Conservation (phyloP, 192 early-diverging fungal species). For the Diversispora eburnea region DNA sequence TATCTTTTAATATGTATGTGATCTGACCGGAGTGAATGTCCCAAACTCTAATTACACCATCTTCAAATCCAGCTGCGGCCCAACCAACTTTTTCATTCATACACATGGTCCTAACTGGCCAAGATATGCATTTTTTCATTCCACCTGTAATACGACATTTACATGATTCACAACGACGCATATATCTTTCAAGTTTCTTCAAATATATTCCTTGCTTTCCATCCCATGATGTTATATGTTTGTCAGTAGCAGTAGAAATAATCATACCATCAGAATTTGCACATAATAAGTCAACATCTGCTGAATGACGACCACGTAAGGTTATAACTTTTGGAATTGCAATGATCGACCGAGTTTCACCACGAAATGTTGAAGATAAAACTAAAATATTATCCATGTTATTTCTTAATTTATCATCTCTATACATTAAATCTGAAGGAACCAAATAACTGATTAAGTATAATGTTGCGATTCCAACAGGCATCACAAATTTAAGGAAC, state of each 20-base stretch:
- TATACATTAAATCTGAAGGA: not conserved
- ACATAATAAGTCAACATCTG: conserved; percentile 22
- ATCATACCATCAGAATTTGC: conserved; percentile 18
- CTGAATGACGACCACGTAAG: conserved; percentile 23
- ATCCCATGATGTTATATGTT: conserved; percentile 28
- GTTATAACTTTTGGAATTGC: conserved; percentile 9
- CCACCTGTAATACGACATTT: conserved; percentile 23
- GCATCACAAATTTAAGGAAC: conserved; percentile 7
- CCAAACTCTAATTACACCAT: conserved; percentile 29
- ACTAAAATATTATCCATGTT: not conserved
- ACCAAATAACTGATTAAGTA: not conserved
- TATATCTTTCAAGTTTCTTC: conserved; percentile 24
- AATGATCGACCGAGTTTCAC: not conserved
- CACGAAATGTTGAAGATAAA: not conserved
- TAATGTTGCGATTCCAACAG: conserved; percentile 1
- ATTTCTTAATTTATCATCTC: not conserved
- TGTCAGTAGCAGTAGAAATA: conserved; percentile 16
- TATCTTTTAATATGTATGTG: conserved; percentile 24
- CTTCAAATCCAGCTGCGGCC: conserved; percentile 28
- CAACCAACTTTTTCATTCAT: conserved; percentile 19
- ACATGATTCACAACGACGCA: conserved; percentile 23
- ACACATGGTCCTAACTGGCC: conserved; percentile 25
- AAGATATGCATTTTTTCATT: conserved; percentile 26
- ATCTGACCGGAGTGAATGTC: conserved; percentile 24
- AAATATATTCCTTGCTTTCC: conserved; percentile 10